Conservation (phyloP, 495 filamentous ascomycete genomes). For the Penicillium waksmanii region DNA sequence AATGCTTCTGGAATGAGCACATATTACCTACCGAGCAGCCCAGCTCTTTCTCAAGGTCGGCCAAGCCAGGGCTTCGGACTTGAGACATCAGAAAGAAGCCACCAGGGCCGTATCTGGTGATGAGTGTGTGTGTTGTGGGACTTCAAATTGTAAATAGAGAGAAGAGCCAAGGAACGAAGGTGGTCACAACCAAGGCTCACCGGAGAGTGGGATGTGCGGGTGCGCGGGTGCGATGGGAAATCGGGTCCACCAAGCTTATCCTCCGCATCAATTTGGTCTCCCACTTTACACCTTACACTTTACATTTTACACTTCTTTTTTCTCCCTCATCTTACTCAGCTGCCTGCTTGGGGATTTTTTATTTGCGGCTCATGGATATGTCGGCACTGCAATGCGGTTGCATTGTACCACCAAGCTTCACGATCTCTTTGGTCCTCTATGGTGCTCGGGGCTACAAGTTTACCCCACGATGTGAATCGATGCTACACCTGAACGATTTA, state of each 20-base stretch:
- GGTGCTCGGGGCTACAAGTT: slow-evolving; percentile 3
- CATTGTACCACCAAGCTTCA: slow-evolving; percentile 15
- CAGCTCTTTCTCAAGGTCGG: slow-evolving; percentile 84
- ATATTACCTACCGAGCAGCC: slow-evolving; percentile 83
- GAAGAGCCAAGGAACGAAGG: slow-evolving; percentile 21
- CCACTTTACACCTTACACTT: not conserved
- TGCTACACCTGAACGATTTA: not conserved
- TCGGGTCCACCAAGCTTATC: slow-evolving; percentile 31
- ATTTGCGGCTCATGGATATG: slow-evolving; percentile 3
- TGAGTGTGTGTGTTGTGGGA: not conserved
- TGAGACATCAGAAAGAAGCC: slow-evolving; percentile 26
- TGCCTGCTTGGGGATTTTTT: not conserved
- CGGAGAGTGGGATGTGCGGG: slow-evolving; percentile 17
- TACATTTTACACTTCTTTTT: not conserved
- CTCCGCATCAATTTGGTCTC: slow-evolving; percentile 6
- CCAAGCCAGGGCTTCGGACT: slow-evolving; percentile 38
- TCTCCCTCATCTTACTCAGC: not conserved
- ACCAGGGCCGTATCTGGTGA: not conserved
- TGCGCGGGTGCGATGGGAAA: not conserved
- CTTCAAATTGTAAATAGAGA: too few species aligned
- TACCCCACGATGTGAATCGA: not conserved
- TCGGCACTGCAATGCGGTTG: slow-evolving; percentile 11
- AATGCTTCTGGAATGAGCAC: slow-evolving; percentile 20
- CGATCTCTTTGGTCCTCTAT: slow-evolving; percentile 10
- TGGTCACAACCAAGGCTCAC: slow-evolving; percentile 19